Conservation (phyloP, 176 grass and related monocot genomes). For the Bolboschoenus planiculmis region DNA sequence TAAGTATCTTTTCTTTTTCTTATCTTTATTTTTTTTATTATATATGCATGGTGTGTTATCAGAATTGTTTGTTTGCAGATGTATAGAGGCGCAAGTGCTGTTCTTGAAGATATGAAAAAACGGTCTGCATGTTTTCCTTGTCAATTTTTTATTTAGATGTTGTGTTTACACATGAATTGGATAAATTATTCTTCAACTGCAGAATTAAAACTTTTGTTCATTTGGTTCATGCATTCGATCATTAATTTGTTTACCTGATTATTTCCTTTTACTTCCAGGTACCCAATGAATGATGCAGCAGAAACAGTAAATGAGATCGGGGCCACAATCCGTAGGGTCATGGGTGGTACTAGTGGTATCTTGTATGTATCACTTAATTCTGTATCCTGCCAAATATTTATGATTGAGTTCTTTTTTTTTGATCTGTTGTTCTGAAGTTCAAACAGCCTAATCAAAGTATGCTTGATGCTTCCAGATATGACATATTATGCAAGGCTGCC, state of each 20-base stretch:
- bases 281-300: conserved; percentile 93
- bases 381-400: background rate
- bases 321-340: conserved; percentile 65
- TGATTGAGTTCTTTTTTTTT: background rate
- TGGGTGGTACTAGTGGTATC: conserved; percentile 99
- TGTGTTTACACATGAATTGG: background rate
- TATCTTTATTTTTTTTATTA: background rate
- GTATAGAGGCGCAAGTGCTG: conserved; percentile 82
- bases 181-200: background rate
- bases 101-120: conserved; percentile 97
- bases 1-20: conserved; percentile 31
- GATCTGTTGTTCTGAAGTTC: conserved; percentile 12
- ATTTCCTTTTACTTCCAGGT: conserved; percentile 48
- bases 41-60: background rate
- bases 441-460: conserved; percentile 21
- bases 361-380: conserved; percentile 48
- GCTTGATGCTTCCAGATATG: conserved; percentile 48
- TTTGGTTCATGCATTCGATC: background rate
- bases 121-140: conserved; percentile 34
- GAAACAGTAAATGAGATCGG: conserved; percentile 93
- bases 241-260: conserved; percentile 10
- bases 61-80: conserved; percentile 52
- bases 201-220: background rate
- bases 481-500: conserved; percentile 97
- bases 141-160: conserved; percentile 15